phyloP scores from a whole-genome alignment of 1,284 basidiomycete genomes.

The Boletus mariae region DNA sequence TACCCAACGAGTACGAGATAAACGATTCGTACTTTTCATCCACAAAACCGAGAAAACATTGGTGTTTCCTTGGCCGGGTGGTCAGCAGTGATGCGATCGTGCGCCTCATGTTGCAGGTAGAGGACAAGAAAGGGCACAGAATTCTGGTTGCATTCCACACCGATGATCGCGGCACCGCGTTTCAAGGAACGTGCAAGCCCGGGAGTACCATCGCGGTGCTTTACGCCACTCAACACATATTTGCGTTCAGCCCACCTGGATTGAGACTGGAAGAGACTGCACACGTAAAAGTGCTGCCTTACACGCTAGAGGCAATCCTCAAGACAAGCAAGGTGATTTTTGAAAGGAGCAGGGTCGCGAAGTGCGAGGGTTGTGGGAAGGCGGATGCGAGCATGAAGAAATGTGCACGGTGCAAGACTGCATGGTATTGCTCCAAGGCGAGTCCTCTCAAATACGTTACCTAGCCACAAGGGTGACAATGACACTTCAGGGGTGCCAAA shows the following conservation, averaged over 20 bases:
- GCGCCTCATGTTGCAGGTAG: conserved; percentile 26
- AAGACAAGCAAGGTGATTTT: conserved; percentile 21
- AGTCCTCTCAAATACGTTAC: conserved; percentile 5
- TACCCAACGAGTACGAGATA: conserved; percentile 23
- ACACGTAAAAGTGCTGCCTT: conserved; percentile 29
- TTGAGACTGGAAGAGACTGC: conserved; percentile 25
- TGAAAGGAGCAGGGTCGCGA: conserved; percentile 18
- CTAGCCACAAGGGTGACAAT: conserved; percentile 6
- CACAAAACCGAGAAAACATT: conserved; percentile 25
- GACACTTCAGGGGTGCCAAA: conserved; percentile 23
- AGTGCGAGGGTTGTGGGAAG: conserved; percentile 23
- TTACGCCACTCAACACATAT: conserved; percentile 29
- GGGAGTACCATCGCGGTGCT: conserved; percentile 33
- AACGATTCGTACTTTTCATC: conserved; percentile 21
- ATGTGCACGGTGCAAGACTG: conserved; percentile 27
- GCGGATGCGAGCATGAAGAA: conserved; percentile 23
- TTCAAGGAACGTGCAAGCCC: conserved; percentile 22
- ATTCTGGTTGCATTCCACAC: conserved; percentile 32
- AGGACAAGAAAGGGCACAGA: conserved; percentile 27
- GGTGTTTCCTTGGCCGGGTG: conserved; percentile 30
- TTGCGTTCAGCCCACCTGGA: conserved; percentile 31
- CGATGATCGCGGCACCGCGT: conserved; percentile 28
- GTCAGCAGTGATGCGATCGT: conserved; percentile 23
- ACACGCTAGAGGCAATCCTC: conserved; percentile 29
- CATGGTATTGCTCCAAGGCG: conserved; percentile 32